Base-by-base conservation (phyloP, 2,329 filamentous ascomycete genomes). In the Talaromyces pinophilus region DNA sequence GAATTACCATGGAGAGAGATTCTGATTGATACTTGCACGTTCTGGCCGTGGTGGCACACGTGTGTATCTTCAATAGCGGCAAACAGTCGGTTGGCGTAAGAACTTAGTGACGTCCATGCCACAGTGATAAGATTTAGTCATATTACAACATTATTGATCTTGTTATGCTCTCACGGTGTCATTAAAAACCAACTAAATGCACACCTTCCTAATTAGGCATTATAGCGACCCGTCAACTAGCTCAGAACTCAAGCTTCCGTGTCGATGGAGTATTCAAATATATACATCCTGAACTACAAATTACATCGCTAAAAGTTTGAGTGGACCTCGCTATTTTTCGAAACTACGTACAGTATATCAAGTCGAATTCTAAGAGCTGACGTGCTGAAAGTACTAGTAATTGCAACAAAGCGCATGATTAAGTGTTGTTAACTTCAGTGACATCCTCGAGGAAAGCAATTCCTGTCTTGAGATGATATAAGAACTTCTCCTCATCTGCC, bases 401-500 rank as follows among this genome's bases (percentile, higher is more conserved):
- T 55, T 5, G 28, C 28, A 35, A 35, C 28, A 35, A 35, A 33
- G 52, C 28, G 7, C 15, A 55, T 35, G 30, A 55, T 55, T 6
- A 55, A 55, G 52, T 28, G 28, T 55, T 55, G 52, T 55, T 55
- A 13, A 55, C 52, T 55, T 55, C 52, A 55, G 28, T 55, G 17
- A 55, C 30, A 35, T 55, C 52, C 52, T 15, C 52, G 3, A 55
- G n/a, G 52, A 55, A 55, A 55, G 25, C 52, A 35, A 55, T 55
- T n/a, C 52, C 52, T n/a, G 52, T 55, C 52, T 55, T 55, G 28
- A n/a, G 17, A 55, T 28, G 52, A 55, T 55, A 28, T 28, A 55
- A 55, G 52, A 55, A 55, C 30, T 19, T 35, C 52, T 55, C 52
- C 52, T 55, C 52, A 55, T 55, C 52, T 35, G 52, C 52, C n/a